These are phyloP conservation scores for Jatropha multifida DNA, from an alignment of 441 rosid species.

Conservation along the genomic window DNA sequence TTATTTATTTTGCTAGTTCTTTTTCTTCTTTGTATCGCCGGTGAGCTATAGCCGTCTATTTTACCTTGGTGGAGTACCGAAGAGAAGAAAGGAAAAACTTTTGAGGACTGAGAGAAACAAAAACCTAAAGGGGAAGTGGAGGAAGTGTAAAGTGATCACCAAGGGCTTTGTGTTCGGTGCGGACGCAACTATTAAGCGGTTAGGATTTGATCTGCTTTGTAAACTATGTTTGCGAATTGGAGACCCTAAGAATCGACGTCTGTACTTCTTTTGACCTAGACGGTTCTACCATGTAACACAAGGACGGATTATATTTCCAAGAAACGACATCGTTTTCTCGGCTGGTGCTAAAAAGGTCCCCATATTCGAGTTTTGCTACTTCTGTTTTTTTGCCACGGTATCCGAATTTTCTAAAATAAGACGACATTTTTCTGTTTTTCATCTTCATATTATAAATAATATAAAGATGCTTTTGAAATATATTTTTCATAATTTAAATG, in stretches of 20 bases:
- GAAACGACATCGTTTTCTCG: neutral
- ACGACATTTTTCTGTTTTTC: too few species aligned
- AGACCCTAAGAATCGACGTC: neutral
- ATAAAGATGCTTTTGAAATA: too few species aligned
- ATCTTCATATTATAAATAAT: too few species aligned
- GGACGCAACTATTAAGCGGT: conserved; percentile 4
- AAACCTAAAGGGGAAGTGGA: conserved; percentile 8
- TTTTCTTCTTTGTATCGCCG: conserved; percentile 22
- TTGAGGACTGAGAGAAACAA: neutral
- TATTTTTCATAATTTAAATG: too few species aligned
- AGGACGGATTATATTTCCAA: neutral
- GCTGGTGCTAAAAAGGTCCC: too few species aligned
- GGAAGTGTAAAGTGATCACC: neutral
- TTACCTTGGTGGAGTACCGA: neutral
- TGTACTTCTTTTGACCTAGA: neutral
- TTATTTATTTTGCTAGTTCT: neutral
- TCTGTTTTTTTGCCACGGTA: too few species aligned
- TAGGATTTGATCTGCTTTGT: neutral
- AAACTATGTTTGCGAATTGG: neutral
- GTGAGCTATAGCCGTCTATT: conserved; percentile 9
- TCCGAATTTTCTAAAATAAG: too few species aligned
- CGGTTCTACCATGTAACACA: neutral
- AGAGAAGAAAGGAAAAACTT: neutral
- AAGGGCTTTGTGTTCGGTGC: conserved; percentile 6
- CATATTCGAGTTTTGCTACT: too few species aligned